A percentile compares a stretch with the other conserved stretches of the same genome.
Evolutionary conservation across 345 rosid genomes (phyloP).

Genomic region (Anacardium occidentale): DNA sequence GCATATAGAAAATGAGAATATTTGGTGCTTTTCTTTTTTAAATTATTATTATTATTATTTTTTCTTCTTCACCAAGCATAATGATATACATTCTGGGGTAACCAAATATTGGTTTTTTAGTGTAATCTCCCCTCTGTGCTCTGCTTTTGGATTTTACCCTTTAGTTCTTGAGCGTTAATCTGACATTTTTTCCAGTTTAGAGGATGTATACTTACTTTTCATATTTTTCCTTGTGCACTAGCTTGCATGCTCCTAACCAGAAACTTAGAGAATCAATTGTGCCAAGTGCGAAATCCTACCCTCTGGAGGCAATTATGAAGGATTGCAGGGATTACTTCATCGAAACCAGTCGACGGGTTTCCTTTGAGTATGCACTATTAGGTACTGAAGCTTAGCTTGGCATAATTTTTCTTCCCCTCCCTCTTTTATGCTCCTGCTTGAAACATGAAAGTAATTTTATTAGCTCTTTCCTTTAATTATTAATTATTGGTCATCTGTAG

Average conservation of each 20-base stretch:
- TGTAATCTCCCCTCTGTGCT: neutral
- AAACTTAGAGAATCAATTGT: conserved; percentile 83
- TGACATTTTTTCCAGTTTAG: conserved; percentile 4
- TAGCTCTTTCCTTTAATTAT: neutral
- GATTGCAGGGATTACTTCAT: conserved; percentile 85
- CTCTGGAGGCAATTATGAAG: conserved; percentile 84
- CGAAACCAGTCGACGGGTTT: conserved; percentile 78
- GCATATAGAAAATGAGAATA: neutral
- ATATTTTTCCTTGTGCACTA: conserved; percentile 27
- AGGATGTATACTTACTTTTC: neutral
- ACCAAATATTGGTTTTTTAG: neutral
- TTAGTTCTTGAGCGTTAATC: neutral
- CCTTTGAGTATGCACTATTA: conserved; percentile 92
- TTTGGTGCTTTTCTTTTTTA: neutral
- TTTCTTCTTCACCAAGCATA: neutral
- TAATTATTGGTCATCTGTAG: conserved; percentile 39
- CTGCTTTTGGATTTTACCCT: neutral
- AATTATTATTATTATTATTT: neutral
- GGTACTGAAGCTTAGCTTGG: conserved; percentile 43
- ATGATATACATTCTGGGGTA: neutral
- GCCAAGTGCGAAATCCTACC: conserved; percentile 95
- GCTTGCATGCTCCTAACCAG: conserved; percentile 95
- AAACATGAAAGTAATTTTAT: neutral
- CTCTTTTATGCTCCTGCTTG: neutral
- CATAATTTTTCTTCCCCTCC: neutral